Percentiles rank a stretch among this genome's conserved stretches.
phyloP scores from a whole-genome alignment of 495 filamentous ascomycete species.

The Emericellopsis terricola region DNA sequence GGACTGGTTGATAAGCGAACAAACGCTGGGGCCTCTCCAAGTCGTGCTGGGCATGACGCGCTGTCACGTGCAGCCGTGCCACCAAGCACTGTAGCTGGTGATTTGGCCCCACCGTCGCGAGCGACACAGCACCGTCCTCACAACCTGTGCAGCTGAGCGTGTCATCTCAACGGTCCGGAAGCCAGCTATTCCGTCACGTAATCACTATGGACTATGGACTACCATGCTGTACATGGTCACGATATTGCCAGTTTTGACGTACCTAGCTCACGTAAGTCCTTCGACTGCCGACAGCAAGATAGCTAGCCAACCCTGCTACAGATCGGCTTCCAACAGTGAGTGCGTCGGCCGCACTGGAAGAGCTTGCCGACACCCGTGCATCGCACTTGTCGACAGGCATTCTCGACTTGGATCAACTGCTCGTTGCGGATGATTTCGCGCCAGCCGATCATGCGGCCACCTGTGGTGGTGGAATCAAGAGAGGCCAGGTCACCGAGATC shows the following conservation, averaged over 20 bases:
- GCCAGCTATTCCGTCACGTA: no score
- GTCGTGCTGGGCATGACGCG: no score
- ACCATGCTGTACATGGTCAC: conserved; percentile 24
- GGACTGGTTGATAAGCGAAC: no score
- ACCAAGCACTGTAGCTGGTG: no score
- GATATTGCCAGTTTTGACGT: conserved; percentile 29
- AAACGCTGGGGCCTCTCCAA: no score
- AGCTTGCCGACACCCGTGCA: conserved; percentile 29
- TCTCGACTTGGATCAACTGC: conserved; percentile 35
- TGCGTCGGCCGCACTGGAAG: conserved; percentile 64
- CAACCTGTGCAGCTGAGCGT: no score
- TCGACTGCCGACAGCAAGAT: not conserved
- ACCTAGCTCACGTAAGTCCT: conserved; percentile 14
- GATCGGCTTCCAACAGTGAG: conserved; percentile 77
- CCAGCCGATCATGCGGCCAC: conserved; percentile 5
- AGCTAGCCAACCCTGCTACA: conserved; percentile 12
- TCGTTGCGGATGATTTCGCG: conserved; percentile 15
- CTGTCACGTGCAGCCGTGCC: no score
- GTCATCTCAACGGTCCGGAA: no score
- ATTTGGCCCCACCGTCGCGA: no score
- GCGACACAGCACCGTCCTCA: no score
- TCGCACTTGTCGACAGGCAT: conserved; percentile 51
- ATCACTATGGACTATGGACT: conserved; percentile 20
- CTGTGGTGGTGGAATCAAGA: conserved; percentile 37
- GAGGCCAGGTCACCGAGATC: conserved; percentile 71